Base-by-base conservation (phyloP, 2,329 filamentous ascomycete species). In the Ophiostoma tasmaniense region DNA sequence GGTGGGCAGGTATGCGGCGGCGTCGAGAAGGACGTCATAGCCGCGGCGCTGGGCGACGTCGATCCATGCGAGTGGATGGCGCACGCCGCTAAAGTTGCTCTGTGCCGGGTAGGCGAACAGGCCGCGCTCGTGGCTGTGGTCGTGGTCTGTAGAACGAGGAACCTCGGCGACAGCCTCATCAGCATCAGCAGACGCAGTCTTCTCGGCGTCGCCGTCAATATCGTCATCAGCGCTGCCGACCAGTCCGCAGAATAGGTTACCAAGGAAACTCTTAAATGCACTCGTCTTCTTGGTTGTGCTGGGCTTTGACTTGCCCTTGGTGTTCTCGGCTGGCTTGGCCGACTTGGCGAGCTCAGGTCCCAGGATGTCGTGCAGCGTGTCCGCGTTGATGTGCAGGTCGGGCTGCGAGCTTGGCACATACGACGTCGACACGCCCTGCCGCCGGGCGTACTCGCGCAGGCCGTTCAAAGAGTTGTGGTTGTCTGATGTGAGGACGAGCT, bases 81-180 rank as follows among this genome's bases (percentile, higher is more conserved):
- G 77, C 2, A 80, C 79, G 39, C 80, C 80, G 66, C 75, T 78
- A 68, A 82, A 81, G 71, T 82, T 82, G 71, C 78, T 80, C 72
- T 82, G 81, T 0, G 80, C 81, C 3, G 80, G 81, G 72, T 80
- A 82, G 3, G 80, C 80, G 70, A 82, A 81, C 22, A 82, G 74
- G 8, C 78, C 78, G 22, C 71, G 71, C 45, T 67, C 30, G 39
- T 71, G 45, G 28, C 5, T 65, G 55, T 72, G 71, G 66, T 74
- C 59, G 50, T 66, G 30, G 50, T 25, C 61, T 22, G 59, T 11
- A 20, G 14, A 11, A 14, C 66, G 39, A 35, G 45, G 62, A 33
- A 65, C 17, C 37, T 17, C 8, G 33, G 1, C 28, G 20, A 22
- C 4, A 13, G 25, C 33, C 14, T 35, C 55, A 11, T 42, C 25